Base-by-base conservation (phyloP, 2,329 filamentous ascomycete species). In the Leptographium flavum region DNA sequence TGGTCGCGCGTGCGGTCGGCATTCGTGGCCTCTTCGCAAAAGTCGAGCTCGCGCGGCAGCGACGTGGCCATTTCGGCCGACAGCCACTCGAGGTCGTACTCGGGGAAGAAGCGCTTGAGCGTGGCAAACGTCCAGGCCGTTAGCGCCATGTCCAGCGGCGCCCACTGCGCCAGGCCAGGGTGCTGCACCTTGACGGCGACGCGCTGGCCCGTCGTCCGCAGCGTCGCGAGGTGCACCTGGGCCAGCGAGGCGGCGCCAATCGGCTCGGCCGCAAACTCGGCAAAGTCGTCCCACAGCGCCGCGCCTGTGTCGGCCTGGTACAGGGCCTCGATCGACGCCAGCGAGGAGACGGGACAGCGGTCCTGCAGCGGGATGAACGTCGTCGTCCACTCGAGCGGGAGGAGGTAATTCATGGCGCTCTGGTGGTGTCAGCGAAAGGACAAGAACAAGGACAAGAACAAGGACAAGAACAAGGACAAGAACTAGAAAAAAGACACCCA, bases 121-220 rank as follows among this genome's bases (percentile, higher is more conserved):
- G 82, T 92, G 11, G 81, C 79, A 62, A 98, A 98, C 0, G 88
- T 93, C 56, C 92, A 93, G 32, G 76, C 70, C 5, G 92, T 98
- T 49, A 98, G 69, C 3, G 81, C 78, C 52, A 96, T 71, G 60
- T 98, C 92, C 11, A 98, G 70, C 23, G 80, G 83, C 15, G 87
- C 83, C 86, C 87, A 98, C 62, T 93, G 83, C 50, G 87, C 84
- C 45, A 98, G 67, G 4, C 77, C 74, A 2, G 92, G 92, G 63
- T 98, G 92, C 60, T 98, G 92, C 11, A 98, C 82, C 63, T 98
- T 98, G 56, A 98, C 92, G 0, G 92, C 92, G 10, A 98, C 92
- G 56, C 79, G 81, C 60, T 87, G 82, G 6, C 86, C 86, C 0
- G 78, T 86, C 49, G 83, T 85, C 55, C 81, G 86, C 44, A 95